Conservation (phyloP, 2,329 filamentous ascomycete genomes). For the Cordyceps javanica region DNA sequence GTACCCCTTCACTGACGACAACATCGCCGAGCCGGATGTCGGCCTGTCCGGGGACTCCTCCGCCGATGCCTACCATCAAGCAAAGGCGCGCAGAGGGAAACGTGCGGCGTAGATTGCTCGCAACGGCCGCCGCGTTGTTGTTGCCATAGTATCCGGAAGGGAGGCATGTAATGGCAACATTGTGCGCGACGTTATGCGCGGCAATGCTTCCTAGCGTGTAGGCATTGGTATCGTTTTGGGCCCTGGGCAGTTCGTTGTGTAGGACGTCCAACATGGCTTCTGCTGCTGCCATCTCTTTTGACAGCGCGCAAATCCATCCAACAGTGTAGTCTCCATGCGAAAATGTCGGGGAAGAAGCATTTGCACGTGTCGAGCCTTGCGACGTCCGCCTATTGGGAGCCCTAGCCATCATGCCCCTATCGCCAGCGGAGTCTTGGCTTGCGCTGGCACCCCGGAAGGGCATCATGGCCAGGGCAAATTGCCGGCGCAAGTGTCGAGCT, state of each 20-base stretch:
- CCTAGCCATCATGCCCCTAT: too few species aligned
- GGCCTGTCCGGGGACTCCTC: slow-evolving; percentile 18
- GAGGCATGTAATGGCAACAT: slow-evolving; percentile 17
- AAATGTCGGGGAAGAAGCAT: too few species aligned
- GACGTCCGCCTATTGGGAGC: too few species aligned
- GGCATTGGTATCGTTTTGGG: slow-evolving; percentile 15
- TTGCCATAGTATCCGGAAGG: slow-evolving; percentile 14
- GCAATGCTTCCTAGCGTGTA: slow-evolving; percentile 16
- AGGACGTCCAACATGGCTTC: slow-evolving; percentile 18
- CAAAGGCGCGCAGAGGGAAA: slow-evolving; percentile 12
- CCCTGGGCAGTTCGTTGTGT: slow-evolving; percentile 3
- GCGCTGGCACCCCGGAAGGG: too few species aligned
- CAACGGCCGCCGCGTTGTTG: slow-evolving; percentile 8
- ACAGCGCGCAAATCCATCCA: slow-evolving; percentile 22
- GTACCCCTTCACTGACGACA: slow-evolving; percentile 16
- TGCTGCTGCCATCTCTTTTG: slow-evolving; percentile 17
- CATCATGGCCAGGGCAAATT: too few species aligned
- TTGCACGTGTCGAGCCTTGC: too few species aligned
- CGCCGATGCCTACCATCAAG: slow-evolving; percentile 24
- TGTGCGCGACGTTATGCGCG: slow-evolving; percentile 13
- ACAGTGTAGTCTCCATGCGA: slow-evolving; percentile 17
- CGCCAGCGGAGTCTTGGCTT: too few species aligned
- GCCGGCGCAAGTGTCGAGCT: too few species aligned
- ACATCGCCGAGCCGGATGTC: slow-evolving; percentile 18
- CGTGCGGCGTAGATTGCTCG: slow-evolving; percentile 14